Base-by-base conservation (phyloP, 2,329 filamentous ascomycete species). In the Myrmaecium sp. region DNA sequence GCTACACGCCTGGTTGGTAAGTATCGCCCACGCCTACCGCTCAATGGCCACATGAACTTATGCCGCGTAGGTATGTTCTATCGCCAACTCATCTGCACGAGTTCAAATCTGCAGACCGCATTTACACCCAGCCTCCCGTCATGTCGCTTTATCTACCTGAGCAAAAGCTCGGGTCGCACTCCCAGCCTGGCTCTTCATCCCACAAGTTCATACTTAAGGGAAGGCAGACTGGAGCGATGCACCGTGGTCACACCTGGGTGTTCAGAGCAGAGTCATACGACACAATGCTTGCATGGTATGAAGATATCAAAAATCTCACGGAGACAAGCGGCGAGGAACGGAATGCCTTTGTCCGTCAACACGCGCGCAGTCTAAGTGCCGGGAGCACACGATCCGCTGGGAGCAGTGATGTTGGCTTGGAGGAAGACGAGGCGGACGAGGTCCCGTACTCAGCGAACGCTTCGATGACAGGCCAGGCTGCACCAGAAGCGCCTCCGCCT, bases 181-280 rank as follows among this genome's bases (percentile, higher is more conserved):
- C 86, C 6, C 68, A 72, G 33, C 70, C 73, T 32, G 74, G 71
- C 25, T 84, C 81, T 8, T 80, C 77, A 8, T 94, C 83, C 21
- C 86, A 93, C 59, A 98, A 98, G 51, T 98, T 98, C 51, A 82
- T 94, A 51, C 73, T 98, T 43, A 98, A 95, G 54, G 89, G 89
- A 23, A 78, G 84, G 33, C 86, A 95, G 54, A 89, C 83, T 4
- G 86, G 89, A 27, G 62, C 77, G 4, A 81, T 95, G 72, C 89
- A 95, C 52, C 79, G 84, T 35, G 69, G 69, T 17, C 70, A 74
- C 44, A 67, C 67, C 20, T 75, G 70, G 70, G 68, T 74, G 6
- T 74, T 75, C 55, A 62, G 70, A 28, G 70, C 70, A 13, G 70
- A 75, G 44, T 66, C 66, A 2, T 62, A 92, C 51, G 86, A 95